Evolutionary conservation across 202 grass and related monocot species (phyloP), one percentile per base, ranked within the genome.

Genomic region (Brachypodium distachyon): DNA sequence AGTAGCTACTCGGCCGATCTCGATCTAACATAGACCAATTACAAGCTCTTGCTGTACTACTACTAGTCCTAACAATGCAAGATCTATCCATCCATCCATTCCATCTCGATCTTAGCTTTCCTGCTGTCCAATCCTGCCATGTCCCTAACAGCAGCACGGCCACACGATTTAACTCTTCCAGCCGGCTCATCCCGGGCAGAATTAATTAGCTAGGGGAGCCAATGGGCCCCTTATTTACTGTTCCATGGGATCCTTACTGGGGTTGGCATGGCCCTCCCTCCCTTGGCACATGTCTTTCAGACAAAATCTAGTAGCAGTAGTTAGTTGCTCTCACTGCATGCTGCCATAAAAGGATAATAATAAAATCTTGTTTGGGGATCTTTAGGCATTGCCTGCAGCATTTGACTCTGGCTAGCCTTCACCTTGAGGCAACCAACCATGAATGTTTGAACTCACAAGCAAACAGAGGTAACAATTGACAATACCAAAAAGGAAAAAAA

Each of bases 11-110:
- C 52, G 42, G 70, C 47, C 31, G 54, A 73, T 62, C 39, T 60
- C 11, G 75, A 79, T 73, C 67, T 44, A 79, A 79, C 82, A 73
- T 73, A 84, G 76, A 80, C 41, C 70, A 80, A 85, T 75, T n/a
- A n/a, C n/a, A n/a, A 34, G 57, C 76, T 67, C 49, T 67, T 71
- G 64, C 26, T 51, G 32, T 36, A 70, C 54, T 6, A 38, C 52
- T 32, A 27, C 33, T 60, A 29, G 7, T 46, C 44, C 72, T 83
- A 61, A 21, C 43, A 40, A 53, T 34, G 58, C 76, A 74, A 67
- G 76, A 80, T 74, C 77, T 48, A 64, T 67, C 33, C 18, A 19
- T 25, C 33, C 18, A 19, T 25, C 50, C 39, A 49, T 58, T 55
- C 62, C 41, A 49, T 83, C 51, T 23, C n/a, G n/a, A n/a, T n/a